Percentiles rank a stretch among this genome's conserved stretches.
These are phyloP conservation scores for Croton setiger DNA, from an alignment of 441 rosid species.

Conservation along the genomic window DNA sequence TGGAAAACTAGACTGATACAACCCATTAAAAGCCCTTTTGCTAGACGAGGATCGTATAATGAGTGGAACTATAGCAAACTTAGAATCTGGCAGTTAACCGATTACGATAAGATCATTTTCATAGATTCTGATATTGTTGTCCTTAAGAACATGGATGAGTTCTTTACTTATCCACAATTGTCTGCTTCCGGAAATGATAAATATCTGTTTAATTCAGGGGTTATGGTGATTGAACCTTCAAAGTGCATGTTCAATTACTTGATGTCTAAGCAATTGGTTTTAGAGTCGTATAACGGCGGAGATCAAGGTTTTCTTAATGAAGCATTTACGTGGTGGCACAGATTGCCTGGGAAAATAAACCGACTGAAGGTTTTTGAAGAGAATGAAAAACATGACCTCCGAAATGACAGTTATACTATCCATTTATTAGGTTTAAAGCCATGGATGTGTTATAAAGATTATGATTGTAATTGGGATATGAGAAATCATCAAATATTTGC, in stretches of 20 bases:
- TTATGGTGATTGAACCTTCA: conserved; percentile 88
- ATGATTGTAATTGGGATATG: conserved; percentile 83
- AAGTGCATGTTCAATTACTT: conserved; percentile 50
- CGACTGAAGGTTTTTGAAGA: conserved; percentile 36
- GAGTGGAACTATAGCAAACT: conserved; percentile 84
- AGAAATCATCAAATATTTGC: conserved; percentile 40
- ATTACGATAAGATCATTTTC: conserved; percentile 60
- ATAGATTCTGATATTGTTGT: conserved; percentile 63
- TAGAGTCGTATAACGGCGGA: conserved; percentile 67
- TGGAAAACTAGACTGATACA: conserved; percentile 51
- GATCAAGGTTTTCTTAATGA: conserved; percentile 88
- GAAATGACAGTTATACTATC: conserved; percentile 32
- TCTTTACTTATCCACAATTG: conserved; percentile 57
- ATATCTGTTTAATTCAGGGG: conserved; percentile 62
- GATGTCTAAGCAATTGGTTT: conserved; percentile 33
- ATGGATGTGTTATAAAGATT: conserved; percentile 82
- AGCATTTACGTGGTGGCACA: conserved; percentile 82
- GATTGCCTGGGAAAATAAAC: conserved; percentile 55
- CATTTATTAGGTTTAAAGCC: conserved; percentile 83
- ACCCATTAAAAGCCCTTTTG: conserved; percentile 57
- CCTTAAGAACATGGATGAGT: conserved; percentile 43
- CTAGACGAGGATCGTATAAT: conserved; percentile 52
- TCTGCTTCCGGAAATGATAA: conserved; percentile 48
- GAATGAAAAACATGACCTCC: conserved; percentile 22
- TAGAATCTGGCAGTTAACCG: conserved; percentile 54